phyloP scores from a whole-genome alignment of 2,329 filamentous ascomycete species.

The Xylaria sp. region DNA sequence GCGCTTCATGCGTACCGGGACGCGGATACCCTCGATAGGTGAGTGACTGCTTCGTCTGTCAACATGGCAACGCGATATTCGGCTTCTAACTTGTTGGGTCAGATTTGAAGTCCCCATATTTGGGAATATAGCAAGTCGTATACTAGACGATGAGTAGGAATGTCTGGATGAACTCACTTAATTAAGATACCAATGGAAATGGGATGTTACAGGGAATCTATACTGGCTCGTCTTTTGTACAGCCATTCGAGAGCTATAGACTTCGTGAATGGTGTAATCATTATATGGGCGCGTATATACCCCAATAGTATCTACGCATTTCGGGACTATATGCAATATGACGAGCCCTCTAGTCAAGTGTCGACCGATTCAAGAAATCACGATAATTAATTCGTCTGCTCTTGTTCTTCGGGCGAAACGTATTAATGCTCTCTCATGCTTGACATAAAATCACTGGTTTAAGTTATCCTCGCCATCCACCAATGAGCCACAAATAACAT shows the following conservation, averaged over 20 bases:
- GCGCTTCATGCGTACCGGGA: conserved; percentile 84
- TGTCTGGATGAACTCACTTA: not conserved
- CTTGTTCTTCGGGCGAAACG: not conserved
- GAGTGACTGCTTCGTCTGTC: conserved; percentile 36
- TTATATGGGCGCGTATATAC: conserved; percentile 29
- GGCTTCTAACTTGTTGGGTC: conserved; percentile 37
- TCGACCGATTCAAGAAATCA: not conserved
- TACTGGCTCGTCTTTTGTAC: not conserved
- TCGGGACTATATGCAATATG: conserved; percentile 18
- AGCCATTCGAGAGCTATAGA: not conserved
- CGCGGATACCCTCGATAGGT: conserved; percentile 74
- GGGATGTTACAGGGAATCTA: not conserved
- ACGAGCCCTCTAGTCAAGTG: not conserved
- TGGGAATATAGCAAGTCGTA: conserved; percentile 84
- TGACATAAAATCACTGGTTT: not conserved
- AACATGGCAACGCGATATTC: conserved; percentile 51
- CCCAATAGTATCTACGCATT: conserved; percentile 16
- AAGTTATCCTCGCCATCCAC: not conserved
- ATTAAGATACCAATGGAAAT: not conserved
- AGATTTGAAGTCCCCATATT: conserved; percentile 90
- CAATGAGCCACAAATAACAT: not conserved
- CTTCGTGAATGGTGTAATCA: conserved; percentile 21
- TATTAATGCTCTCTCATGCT: not conserved
- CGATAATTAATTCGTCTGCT: not conserved
- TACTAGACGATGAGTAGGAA: conserved; percentile 78